Evolutionary conservation across 768 basidiomycete species (phyloP), one percentile per base, ranked within the genome.

Genomic region (Cytidiella melzeri): DNA sequence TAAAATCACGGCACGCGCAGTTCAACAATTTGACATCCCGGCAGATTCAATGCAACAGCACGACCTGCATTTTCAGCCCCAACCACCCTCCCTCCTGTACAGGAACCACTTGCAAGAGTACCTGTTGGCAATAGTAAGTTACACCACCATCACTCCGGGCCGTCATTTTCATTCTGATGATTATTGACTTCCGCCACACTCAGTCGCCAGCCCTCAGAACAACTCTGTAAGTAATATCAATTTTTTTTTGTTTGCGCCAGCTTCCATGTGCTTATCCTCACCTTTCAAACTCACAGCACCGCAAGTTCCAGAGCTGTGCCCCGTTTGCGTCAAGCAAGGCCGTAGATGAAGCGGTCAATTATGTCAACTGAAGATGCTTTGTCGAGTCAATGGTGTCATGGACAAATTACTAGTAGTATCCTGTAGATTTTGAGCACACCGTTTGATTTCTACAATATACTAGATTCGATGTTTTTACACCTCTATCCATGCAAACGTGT

Each of bases 1-100:
- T 15, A 12, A 4, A 2, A 12, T 21, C 7, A 19, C 30, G 15
- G 30, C 30, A 7, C 30, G 30, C 6, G 1, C 15, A 3, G 39
- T 12, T 25, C 25, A 28, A 12, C 19, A 5, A 4, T 48, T 39
- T 43, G 11, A 41, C 20, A 9, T n/a, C 23, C 6, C 13, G 20
- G 34, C 60, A 81, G 80, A 61, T 79, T 27, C 49, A 58, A 37
- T 81, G 80, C 61, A 66, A 71, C 13, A 68, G 62, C 50, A 53
- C 55, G 26, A 67, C 64, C 41, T 83, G 82, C 64, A 77, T 67
- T 50, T 80, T 81, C 58, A 81, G 80, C 44, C 71, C 78, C 0
- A 67, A 63, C 49, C 81, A 82, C 52, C 75, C 76, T 0, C 50
- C 48, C 1, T 60, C 56, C 30, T 80, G 79, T 47, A 58, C 52